Evolutionary conservation across 352 stramenopile species (phyloP), one percentile per base, ranked within the genome.

Genomic region (Pythium dissimile): DNA sequence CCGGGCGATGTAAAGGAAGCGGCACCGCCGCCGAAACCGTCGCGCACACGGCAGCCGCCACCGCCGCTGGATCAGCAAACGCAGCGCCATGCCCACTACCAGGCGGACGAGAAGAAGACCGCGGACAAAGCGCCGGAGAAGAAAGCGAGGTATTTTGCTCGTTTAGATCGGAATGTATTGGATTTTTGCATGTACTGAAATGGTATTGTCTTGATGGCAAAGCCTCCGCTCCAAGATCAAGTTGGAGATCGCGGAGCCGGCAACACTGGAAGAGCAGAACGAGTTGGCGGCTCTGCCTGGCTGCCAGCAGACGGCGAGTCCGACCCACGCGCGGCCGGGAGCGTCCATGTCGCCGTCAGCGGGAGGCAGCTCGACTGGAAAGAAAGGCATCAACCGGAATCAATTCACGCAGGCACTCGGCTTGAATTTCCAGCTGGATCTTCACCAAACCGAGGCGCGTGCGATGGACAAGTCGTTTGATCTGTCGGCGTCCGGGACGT

Each of bases 381-480:
- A 86, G 54, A 82, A 77, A 63, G 80, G 80, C 10, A 90, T 89
- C 63, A 81, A 67, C 10, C 77, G 82, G 15, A 78, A 89, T 45
- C 62, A 73, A 26, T 89, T 89, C 37, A 79, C 82, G 1, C 71
- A 85, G 51, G 77, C 76, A 5, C 72, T 91, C 4, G 80, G 79
- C 0, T 54, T 72, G 1, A 82, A 85, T 50, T 90, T 92, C 53
- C 75, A 90, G 45, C 43, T 93, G 7, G 80, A 93, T 57, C 49
- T 93, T 20, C 77, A 89, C 15, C 71, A 75, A 34, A 81, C 71
- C 6, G 72, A 80, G 0, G 67, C 85, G 55, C 71, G 59, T 12
- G 50, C 50, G n/a, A 41, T 92, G 31, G 77, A 94, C 43, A 79
- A 81, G 35, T 92, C 84, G 13, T 94, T 88, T 42, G 82, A 92